Base-by-base conservation (phyloP, 2,329 filamentous ascomycete genomes). In the Cladosporium sp. region DNA sequence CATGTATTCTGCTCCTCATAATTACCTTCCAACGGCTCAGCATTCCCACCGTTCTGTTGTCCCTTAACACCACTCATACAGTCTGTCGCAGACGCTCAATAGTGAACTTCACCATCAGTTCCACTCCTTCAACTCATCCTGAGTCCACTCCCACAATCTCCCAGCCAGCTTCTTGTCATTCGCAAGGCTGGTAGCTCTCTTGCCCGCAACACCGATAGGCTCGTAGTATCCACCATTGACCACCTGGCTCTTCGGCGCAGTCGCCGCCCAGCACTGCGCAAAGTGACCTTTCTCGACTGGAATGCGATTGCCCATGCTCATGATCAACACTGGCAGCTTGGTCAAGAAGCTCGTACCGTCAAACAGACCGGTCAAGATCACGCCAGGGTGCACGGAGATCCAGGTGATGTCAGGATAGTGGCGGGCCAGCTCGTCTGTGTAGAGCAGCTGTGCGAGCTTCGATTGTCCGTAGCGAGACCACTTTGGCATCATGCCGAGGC, bases 371-470 rank as follows among this genome's bases (percentile, higher is more conserved):
- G 76, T 79, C 3, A 63, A 59, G 25, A 77, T 73, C 3, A 73
- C 65, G 2, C 76, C 77, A 0, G 77, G 78, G 56, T 78, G 73
- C 1, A 79, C 58, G 0, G 73, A 62, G 3, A 76, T 68, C 7
- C 66, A 63, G 1, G 66, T 70, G 20, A 79, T 68, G 7, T 64
- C 59, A 0, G 75, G 71, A 50, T 78, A 73, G 10, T 67, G 70
- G 34, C 66, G 61, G 1, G 76, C 72, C 3, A 81, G 63, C 50
- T 76, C 71, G 8, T 66, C 64, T 3, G 74, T 69, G 62, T 75
- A 78, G 2, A 79, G 67, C 4, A 80, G 62, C 59, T 79, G 77
- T 0, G 80, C 79, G 2, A 81, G 66, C 62, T 82, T 81, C 47
- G 71, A 74, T 60, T 79, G 75, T 0, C 74, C 78, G 60, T 77